A percentile compares a stretch with the other conserved stretches of the same genome.
Evolutionary conservation across 1,284 basidiomycete species (phyloP).

Genomic region (Bjerkandera adusta): DNA sequence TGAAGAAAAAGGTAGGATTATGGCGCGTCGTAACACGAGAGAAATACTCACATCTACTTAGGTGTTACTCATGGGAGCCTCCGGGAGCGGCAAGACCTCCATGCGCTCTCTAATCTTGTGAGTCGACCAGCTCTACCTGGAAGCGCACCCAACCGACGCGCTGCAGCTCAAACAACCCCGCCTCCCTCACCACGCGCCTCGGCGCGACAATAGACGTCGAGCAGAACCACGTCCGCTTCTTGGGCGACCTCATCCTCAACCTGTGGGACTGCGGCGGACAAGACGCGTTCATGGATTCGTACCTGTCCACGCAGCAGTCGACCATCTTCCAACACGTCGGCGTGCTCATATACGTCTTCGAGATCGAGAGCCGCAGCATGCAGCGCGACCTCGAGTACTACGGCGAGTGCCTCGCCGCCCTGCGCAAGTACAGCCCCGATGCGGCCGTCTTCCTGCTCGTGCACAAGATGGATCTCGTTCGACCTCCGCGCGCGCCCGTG

Average conservation of each 20-base stretch:
- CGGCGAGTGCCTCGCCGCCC: slow-evolving; percentile 78
- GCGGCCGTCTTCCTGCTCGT: slow-evolving; percentile 89
- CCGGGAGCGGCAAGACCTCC: slow-evolving; percentile 89
- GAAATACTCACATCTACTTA: slow-evolving; percentile 24
- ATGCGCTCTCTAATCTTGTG: slow-evolving; percentile 99
- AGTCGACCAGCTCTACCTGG: slow-evolving; percentile 30
- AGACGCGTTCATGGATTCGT: slow-evolving; percentile 96
- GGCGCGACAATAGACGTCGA: slow-evolving; percentile 98
- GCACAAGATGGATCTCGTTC: slow-evolving; percentile 94
- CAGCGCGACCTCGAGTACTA: slow-evolving; percentile 85
- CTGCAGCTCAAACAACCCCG: slow-evolving; percentile 87
- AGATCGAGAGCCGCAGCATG: slow-evolving; percentile 78
- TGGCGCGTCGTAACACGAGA: background rate
- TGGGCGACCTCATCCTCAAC: slow-evolving; percentile 91
- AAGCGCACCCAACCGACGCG: background rate
- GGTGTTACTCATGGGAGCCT: slow-evolving; percentile 95
- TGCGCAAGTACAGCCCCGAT: slow-evolving; percentile 75
- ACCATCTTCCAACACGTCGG: slow-evolving; percentile 96
- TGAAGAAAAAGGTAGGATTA: slow-evolving; percentile 31
- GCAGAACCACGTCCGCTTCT: slow-evolving; percentile 95
- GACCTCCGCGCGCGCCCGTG: slow-evolving; percentile 53
- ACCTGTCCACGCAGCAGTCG: slow-evolving; percentile 85
- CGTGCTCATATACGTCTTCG: slow-evolving; percentile 98
- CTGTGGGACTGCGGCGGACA: slow-evolving; percentile 99
- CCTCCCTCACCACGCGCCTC: slow-evolving; percentile 86